Evolutionary conservation across 1,284 basidiomycete genomes (phyloP), one percentile per base, ranked within the genome.

Genomic region (Naganishia cerealis): DNA sequence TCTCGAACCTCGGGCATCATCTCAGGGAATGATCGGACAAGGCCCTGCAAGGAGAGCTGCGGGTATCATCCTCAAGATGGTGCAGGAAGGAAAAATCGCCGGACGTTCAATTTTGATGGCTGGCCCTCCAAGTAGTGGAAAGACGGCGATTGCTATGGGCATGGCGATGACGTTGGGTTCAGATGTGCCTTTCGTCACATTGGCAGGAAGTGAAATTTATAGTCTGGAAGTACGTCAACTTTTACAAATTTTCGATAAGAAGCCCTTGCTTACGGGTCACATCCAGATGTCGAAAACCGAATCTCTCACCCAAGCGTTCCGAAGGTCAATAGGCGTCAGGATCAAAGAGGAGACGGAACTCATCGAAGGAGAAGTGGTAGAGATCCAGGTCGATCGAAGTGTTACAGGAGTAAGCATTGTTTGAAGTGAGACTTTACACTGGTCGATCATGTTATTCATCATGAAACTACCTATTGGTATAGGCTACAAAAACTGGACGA

Each of bases 261-360:
- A 38, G 8, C 33, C 55, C n/a, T 43, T 16, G 13, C 15, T 36
- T 9, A 50, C 7, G 5, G 46, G n/a, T 26, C 54, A 8, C 21
- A 21, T 55, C 7, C 21, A 86, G 76, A 96, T 98, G 92, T 94
- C 91, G 53, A 99, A 97, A 83, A 99, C 96, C 0, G 96, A 99
- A 79, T 94, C 94, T 39, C 86, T 99, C 71, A 98, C 93, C 1
- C 95, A 99, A 81, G 93, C 94, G 0, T 93, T 99, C 82, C 85
- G 94, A 74, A 84, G 94, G 74, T 93, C 92, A 75, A 98, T 98
- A 76, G 95, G 95, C 40, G 93, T 99, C 0, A 86, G 94, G 61
- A 98, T 99, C 78, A 95, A 92, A 79, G 95, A 99, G 79, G 95
- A 99, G 83, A 92, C 91, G 2, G 95, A 99, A 79, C 86, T 98